These are phyloP conservation scores for Trichoderma sp. DNA, from an alignment of 2,329 filamentous ascomycete genomes.

Conservation along the genomic window DNA sequence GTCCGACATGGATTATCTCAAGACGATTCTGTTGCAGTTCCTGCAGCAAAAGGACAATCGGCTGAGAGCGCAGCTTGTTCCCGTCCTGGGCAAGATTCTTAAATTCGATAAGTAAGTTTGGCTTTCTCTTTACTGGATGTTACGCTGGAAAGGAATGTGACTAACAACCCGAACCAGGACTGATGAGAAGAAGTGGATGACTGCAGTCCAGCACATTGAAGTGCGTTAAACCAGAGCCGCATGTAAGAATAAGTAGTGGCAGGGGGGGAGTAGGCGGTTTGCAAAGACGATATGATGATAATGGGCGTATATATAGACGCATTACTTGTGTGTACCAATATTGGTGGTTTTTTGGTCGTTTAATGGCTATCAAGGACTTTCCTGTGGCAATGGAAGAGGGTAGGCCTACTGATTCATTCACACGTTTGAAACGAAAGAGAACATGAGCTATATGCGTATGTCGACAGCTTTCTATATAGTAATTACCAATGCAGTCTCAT, in stretches of 20 bases:
- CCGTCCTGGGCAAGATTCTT: slow-evolving; percentile 72
- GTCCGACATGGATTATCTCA: slow-evolving; percentile 65
- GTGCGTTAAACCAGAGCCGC: background rate
- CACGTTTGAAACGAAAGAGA: background rate
- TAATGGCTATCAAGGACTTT: background rate
- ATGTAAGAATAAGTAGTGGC: background rate
- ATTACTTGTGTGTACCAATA: background rate
- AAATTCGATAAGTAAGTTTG: slow-evolving; percentile 69
- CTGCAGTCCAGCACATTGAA: slow-evolving; percentile 28
- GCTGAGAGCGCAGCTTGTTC: slow-evolving; percentile 72
- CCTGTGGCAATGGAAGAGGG: background rate
- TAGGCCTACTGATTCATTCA: background rate
- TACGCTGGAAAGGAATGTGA: background rate
- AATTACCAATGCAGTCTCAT: background rate
- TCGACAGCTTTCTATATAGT: background rate
- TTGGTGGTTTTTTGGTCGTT: background rate
- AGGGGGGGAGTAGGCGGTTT: background rate
- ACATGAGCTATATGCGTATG: background rate
- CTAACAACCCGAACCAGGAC: slow-evolving; percentile 20
- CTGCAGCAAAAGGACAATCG: slow-evolving; percentile 77
- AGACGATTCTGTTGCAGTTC: slow-evolving; percentile 79
- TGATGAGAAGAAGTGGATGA: slow-evolving; percentile 30
- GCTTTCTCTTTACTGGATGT: background rate
- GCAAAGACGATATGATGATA: background rate
- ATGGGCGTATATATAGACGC: background rate